Conservation (phyloP, 2,329 filamentous ascomycete genomes). For the Cladobotryum mycophilum region DNA sequence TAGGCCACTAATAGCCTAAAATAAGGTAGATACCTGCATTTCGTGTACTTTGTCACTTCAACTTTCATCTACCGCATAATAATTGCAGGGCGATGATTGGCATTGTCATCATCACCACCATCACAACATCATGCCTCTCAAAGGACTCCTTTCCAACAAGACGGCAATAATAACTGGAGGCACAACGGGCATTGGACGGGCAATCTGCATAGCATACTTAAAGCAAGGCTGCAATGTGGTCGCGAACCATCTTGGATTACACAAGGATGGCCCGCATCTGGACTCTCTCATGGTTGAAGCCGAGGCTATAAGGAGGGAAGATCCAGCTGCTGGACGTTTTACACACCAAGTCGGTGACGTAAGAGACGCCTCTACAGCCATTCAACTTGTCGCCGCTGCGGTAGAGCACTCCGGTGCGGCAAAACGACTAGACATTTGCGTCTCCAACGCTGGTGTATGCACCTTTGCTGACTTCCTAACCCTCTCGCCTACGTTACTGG, state of each 20-base stretch:
- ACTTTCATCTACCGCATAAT: too few species aligned
- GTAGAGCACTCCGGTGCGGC: slow-evolving; percentile 52
- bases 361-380: slow-evolving; percentile 64
- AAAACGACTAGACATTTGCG: slow-evolving; percentile 64
- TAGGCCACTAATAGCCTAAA: too few species aligned
- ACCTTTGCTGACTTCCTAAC: slow-evolving; percentile 81
- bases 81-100: too few species aligned
- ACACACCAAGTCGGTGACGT: slow-evolving; percentile 73
- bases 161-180: slow-evolving; percentile 82
- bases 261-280: slow-evolving; percentile 45
- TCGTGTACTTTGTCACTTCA: too few species aligned
- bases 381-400: slow-evolving; percentile 58
- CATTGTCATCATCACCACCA: slow-evolving; percentile 4
- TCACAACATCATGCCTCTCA: slow-evolving; percentile 33
- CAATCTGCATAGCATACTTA: slow-evolving; percentile 74
- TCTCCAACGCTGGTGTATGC: slow-evolving; percentile 85
- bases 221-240: slow-evolving; percentile 71
- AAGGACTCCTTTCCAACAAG: slow-evolving; percentile 61
- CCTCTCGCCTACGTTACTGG: slow-evolving; percentile 63
- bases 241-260: slow-evolving; percentile 69
- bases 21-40: too few species aligned
- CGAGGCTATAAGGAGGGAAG: slow-evolving; percentile 35
- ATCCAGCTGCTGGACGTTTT: slow-evolving; percentile 48
- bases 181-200: slow-evolving; percentile 78
- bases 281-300: slow-evolving; percentile 48